Evolutionary conservation across 2,329 filamentous ascomycete genomes (phyloP), one percentile per base, ranked within the genome.

Genomic region (Penicillium janthinellum): DNA sequence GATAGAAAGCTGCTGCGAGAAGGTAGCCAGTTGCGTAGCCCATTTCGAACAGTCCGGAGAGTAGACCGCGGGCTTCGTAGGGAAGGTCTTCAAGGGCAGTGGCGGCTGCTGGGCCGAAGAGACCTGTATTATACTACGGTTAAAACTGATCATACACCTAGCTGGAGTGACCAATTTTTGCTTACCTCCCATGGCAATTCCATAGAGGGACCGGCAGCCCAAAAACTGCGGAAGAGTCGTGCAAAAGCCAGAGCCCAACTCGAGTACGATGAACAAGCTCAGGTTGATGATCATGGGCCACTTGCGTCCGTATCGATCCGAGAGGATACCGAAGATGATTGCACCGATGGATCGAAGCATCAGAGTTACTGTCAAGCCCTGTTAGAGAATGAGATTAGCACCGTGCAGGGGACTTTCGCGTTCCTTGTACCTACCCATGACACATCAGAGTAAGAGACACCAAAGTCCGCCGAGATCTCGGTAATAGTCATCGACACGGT

Each of bases 401-500:
- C 15, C 5, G 8, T 34, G 14, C 15, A 48, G 5, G 15, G 5
- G 5, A 5, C 4, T 48, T 17, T 11, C 7, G 2, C 2, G 31
- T 37, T 44, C 1, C 25, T 28, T 39, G 7, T 25, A 51, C 63
- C 1, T 31, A 85, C 86, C 84, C 85, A 87, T 14, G 85, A 86
- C 25, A 88, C 86, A 63, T 86, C 83, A 4, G 83, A 81, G 56
- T 83, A 84, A 54, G 81, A 72, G 61, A 79, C 82, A 59, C 74
- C 77, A 65, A 88, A 88, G 1, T 78, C 75, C 55, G 82, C 73
- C 38, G 81, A 77, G 14, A 89, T 76, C 22, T 84, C 78, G 12
- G 77, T 81, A 15, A 87, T 78, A 0, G 84, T 86, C 47, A 89
- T 77, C 1, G 84, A 86, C 28, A 88, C 86, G 48, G 85, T 87